Evolutionary conservation across 257 asterid species (phyloP).

Genomic region (Solanum acaule): DNA sequence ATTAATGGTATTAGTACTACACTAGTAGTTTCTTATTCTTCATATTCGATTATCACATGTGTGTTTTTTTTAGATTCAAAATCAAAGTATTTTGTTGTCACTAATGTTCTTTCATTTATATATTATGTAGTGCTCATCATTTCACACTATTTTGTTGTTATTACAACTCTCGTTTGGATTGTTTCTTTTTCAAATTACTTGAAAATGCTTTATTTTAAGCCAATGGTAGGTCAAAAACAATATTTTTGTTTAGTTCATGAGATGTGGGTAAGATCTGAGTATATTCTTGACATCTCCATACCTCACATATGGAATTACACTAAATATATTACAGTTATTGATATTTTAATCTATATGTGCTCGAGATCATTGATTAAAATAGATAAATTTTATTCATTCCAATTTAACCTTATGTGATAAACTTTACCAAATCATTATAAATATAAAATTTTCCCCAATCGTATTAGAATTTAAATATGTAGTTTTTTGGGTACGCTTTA

Average conservation of each 20-base stretch:
- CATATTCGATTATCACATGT: background rate
- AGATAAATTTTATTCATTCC: background rate
- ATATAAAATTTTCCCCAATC: background rate
- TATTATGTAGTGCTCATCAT: background rate
- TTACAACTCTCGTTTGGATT: background rate
- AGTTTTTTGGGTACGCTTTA: background rate
- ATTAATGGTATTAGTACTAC: background rate
- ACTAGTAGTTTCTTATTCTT: background rate
- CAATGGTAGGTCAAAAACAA: accelerated
- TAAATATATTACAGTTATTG: background rate
- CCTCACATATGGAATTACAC: background rate
- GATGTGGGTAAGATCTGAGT: background rate
- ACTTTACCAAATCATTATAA: background rate
- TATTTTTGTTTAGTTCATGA: background rate
- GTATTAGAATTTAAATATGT: background rate
- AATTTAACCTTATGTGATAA: background rate
- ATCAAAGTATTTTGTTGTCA: background rate
- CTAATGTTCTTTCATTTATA: background rate
- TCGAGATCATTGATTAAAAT: background rate
- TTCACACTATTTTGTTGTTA: background rate
- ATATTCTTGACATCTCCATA: accelerated
- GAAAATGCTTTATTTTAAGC: background rate
- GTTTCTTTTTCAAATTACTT: background rate
- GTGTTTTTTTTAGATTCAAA: background rate
- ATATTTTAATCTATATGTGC: background rate